Conservation (phyloP, 495 filamentous ascomycete genomes). For the Podospora comata region DNA sequence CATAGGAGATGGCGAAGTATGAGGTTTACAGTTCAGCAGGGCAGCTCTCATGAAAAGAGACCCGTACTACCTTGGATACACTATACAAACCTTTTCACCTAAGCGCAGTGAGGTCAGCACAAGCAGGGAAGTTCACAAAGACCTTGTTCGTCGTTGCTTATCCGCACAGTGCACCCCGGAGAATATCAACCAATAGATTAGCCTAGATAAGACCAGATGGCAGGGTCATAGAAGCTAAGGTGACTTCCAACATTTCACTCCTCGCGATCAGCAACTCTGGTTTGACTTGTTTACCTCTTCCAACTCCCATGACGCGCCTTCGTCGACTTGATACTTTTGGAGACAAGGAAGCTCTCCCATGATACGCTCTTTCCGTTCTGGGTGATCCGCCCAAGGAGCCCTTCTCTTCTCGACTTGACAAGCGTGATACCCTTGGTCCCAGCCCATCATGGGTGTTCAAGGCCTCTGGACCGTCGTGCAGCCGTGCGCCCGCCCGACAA, state of each 20-base stretch:
- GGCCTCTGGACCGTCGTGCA: slow-evolving; percentile 94
- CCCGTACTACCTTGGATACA: neutral
- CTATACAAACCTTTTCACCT: too few relatives aligned
- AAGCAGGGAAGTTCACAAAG: neutral
- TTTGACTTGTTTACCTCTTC: neutral
- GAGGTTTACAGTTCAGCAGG: neutral
- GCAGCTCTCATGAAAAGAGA: neutral
- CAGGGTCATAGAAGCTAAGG: neutral
- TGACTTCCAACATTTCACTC: slow-evolving; percentile 2
- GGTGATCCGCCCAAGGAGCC: neutral
- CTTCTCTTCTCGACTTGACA: neutral
- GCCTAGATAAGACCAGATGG: neutral
- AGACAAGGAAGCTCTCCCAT: neutral
- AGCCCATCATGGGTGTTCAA: slow-evolving; percentile 79
- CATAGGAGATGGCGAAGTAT: neutral
- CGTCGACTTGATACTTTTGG: neutral
- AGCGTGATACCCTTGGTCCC: neutral
- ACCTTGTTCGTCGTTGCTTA: neutral
- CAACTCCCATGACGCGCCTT: neutral
- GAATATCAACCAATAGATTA: slow-evolving; percentile 17
- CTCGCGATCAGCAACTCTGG: neutral
- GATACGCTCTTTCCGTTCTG: neutral
- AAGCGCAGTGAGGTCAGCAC: too few relatives aligned
- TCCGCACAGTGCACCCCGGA: neutral
- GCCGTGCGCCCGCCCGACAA: slow-evolving; percentile 84